phyloP scores from a whole-genome alignment of 2,329 filamentous ascomycete genomes.

The Diaporthe caulivora region DNA sequence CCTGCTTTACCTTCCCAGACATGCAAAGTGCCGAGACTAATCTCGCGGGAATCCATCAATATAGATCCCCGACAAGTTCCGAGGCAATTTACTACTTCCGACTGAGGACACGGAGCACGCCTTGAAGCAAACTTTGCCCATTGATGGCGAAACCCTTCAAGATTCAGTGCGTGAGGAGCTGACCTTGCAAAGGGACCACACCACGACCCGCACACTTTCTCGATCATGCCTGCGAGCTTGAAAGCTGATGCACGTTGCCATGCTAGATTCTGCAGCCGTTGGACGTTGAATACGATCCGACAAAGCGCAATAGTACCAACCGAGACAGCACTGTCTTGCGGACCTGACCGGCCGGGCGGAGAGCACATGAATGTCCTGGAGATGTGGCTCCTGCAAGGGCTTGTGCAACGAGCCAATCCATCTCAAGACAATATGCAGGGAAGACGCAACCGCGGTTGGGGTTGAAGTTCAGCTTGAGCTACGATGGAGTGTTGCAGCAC shows the following conservation, averaged over 20 bases:
- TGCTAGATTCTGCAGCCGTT: not conserved
- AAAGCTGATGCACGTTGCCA: not conserved
- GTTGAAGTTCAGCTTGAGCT: not conserved
- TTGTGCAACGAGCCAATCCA: slow-evolving; percentile 21
- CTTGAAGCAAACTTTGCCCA: not conserved
- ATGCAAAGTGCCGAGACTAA: slow-evolving; percentile 17
- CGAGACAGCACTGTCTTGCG: slow-evolving; percentile 9
- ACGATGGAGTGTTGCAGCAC: slow-evolving; percentile 1
- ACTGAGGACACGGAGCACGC: slow-evolving; percentile 11
- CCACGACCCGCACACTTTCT: slow-evolving; percentile 3
- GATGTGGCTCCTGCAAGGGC: slow-evolving; percentile 20
- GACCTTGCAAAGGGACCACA: not conserved
- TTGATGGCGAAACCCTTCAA: slow-evolving; percentile 11
- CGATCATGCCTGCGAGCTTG: not conserved
- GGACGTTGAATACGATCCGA: not conserved
- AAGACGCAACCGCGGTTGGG: slow-evolving; percentile 7
- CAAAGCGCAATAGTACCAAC: not conserved
- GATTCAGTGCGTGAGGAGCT: not conserved
- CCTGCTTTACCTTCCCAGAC: slow-evolving; percentile 2
- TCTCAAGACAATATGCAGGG: slow-evolving; percentile 14
- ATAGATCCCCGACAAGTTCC: slow-evolving; percentile 4
- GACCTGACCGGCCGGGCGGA: slow-evolving; percentile 16
- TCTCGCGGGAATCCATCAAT: not conserved
- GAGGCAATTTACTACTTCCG: slow-evolving; percentile 3
- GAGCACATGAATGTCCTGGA: slow-evolving; percentile 4